These are phyloP conservation scores for Cercospora janseana DNA, from an alignment of 2,329 filamentous ascomycete species.

Conservation along the genomic window DNA sequence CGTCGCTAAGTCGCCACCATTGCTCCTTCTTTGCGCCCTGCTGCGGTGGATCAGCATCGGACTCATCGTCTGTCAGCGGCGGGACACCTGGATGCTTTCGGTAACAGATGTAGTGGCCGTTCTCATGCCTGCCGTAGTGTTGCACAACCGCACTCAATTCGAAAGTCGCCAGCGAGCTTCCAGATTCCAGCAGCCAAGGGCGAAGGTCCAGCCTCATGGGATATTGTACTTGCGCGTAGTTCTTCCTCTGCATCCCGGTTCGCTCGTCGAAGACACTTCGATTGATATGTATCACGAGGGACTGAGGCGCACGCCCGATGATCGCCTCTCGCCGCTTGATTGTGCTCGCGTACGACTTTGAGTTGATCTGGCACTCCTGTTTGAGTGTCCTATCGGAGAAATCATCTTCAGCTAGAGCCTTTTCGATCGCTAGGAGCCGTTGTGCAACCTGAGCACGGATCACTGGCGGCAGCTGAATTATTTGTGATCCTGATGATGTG, in stretches of 20 bases:
- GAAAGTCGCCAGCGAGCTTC: conserved; percentile 19
- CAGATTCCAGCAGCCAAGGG: conserved; percentile 70
- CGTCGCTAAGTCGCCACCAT: conserved; percentile 93
- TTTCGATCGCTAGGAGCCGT: conserved; percentile 64
- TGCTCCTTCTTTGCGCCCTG: conserved; percentile 44
- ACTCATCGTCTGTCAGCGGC: conserved; percentile 30
- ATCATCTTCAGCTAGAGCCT: conserved; percentile 73
- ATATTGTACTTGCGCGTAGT: conserved; percentile 74
- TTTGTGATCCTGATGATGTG: conserved; percentile 9
- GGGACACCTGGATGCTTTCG: conserved; percentile 59
- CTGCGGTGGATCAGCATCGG: conserved; percentile 16
- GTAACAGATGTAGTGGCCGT: conserved; percentile 94
- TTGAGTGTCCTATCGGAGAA: conserved; percentile 61
- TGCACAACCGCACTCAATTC: conserved; percentile 66
- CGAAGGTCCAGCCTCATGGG: conserved; percentile 71
- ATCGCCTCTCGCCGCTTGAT: conserved; percentile 90
- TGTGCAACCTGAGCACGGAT: conserved; percentile 45
- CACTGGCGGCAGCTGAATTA: conserved; percentile 42
- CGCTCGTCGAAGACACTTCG: conserved; percentile 84
- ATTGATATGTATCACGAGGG: conserved; percentile 83
- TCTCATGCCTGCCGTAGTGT: conserved; percentile 87
- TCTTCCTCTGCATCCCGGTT: conserved; percentile 79
- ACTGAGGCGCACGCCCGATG: conserved; percentile 76
- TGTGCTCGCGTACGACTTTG: conserved; percentile 67
- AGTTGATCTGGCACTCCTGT: conserved; percentile 47